phyloP scores from a whole-genome alignment of 2,329 filamentous ascomycete species.

The Achaetomium macrosporum region DNA sequence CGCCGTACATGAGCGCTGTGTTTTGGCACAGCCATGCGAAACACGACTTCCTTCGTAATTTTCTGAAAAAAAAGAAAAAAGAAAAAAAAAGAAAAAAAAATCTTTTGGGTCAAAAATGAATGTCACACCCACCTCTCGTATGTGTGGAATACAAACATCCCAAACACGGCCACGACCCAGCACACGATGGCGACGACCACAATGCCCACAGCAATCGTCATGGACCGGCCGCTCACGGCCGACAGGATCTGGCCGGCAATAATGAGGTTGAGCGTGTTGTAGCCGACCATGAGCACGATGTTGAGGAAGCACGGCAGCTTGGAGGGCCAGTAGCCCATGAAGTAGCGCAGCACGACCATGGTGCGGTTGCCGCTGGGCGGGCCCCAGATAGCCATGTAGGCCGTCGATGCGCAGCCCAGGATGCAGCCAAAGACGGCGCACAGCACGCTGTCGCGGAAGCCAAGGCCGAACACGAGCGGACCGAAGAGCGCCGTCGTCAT shows the following conservation, averaged over 20 bases:
- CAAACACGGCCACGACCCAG: conserved; percentile 61
- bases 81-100: background rate
- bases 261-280: conserved; percentile 54
- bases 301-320: conserved; percentile 29
- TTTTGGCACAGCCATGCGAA: too few species aligned
- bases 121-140: conserved; percentile 51
- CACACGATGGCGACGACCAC: conserved; percentile 57
- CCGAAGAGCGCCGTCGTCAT: conserved; percentile 30
- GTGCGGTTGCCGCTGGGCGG: conserved; percentile 27
- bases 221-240: conserved; percentile 51
- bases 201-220: conserved; percentile 62
- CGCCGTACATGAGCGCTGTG: too few species aligned
- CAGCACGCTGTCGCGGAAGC: conserved; percentile 26
- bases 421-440: conserved; percentile 27
- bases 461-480: conserved; percentile 27
- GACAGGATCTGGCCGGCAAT: conserved; percentile 64
- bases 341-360: conserved; percentile 28
- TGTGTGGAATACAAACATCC: conserved; percentile 60
- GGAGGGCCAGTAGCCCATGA: conserved; percentile 32
- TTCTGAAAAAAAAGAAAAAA: too few species aligned
- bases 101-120: background rate
- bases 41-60: too few species aligned
- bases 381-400: conserved; percentile 28
- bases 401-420: conserved; percentile 24
- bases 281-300: conserved; percentile 29